Evolutionary conservation across 768 basidiomycete species (phyloP).

Genomic region (Mycena latifolia): DNA sequence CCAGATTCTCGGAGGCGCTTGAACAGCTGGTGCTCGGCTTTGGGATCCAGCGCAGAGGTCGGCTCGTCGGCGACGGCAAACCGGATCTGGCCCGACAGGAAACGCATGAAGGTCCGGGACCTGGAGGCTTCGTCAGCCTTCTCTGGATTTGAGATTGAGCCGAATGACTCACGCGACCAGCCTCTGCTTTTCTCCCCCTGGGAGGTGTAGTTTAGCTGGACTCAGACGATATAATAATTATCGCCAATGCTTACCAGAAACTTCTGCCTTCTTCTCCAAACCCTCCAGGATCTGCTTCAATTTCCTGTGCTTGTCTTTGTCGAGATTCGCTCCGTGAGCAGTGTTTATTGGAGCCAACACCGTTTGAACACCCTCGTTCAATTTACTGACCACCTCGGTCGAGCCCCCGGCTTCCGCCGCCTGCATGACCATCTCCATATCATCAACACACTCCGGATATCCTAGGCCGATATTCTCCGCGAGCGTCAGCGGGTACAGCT

Average conservation of each 20-base stretch:
- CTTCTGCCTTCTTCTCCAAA: conserved; percentile 22
- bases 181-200: conserved; percentile 28
- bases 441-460: too few species aligned
- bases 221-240: too few species aligned
- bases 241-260: conserved; percentile 25
- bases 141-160: too few species aligned
- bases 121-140: too few species aligned
- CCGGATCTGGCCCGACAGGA: conserved; percentile 19
- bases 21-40: conserved; percentile 27
- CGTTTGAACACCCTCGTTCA: too few species aligned
- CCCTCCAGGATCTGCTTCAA: conserved; percentile 10
- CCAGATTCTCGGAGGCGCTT: not conserved
- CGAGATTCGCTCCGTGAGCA: conserved; percentile 6
- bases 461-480: too few species aligned
- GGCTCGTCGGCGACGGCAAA: conserved; percentile 31
- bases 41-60: conserved; percentile 26
- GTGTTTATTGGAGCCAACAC: not conserved
- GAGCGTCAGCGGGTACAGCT: too few species aligned
- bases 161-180: conserved; percentile 27
- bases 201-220: too few species aligned
- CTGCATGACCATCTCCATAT: too few species aligned
- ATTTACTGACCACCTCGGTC: too few species aligned
- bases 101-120: conserved; percentile 34
- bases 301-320: conserved; percentile 18
- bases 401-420: too few species aligned